phyloP scores from a whole-genome alignment of 179 eudicot species.

The Actinidia chinensis region DNA sequence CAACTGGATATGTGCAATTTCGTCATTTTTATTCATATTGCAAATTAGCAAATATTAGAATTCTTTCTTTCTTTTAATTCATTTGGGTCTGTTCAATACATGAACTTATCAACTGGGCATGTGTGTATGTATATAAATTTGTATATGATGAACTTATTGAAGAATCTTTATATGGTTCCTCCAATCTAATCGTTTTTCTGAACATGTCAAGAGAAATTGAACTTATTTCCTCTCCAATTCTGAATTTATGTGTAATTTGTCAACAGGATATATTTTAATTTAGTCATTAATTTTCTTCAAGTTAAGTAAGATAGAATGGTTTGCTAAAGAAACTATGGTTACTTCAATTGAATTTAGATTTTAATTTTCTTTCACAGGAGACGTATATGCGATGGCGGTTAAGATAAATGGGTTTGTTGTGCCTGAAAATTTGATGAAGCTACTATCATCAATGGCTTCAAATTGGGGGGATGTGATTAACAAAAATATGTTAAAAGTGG shows the following conservation, averaged over 20 bases:
- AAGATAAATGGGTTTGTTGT: constrained; percentile 32
- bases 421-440: constrained; percentile 57
- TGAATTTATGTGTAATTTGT: neutral
- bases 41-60: no score
- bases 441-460: constrained; percentile 49
- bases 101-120: neutral
- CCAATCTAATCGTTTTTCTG: neutral
- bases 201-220: no score
- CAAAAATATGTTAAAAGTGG: constrained; percentile 45
- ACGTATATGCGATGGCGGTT: constrained; percentile 32
- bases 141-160: no score
- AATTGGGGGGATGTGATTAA: constrained; percentile 68
- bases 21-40: no score
- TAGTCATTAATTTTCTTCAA: no score
- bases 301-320: no score
- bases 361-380: neutral
- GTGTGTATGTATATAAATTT: neutral
- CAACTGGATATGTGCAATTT: no score
- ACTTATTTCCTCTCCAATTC: no score
- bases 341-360: neutral
- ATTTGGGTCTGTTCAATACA: neutral
- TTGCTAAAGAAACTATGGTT: neutral
- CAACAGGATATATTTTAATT: neutral
- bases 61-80: neutral
- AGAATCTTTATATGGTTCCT: neutral